Conservation (phyloP, 495 filamentous ascomycete genomes). For the Hypoxylon perforatum region DNA sequence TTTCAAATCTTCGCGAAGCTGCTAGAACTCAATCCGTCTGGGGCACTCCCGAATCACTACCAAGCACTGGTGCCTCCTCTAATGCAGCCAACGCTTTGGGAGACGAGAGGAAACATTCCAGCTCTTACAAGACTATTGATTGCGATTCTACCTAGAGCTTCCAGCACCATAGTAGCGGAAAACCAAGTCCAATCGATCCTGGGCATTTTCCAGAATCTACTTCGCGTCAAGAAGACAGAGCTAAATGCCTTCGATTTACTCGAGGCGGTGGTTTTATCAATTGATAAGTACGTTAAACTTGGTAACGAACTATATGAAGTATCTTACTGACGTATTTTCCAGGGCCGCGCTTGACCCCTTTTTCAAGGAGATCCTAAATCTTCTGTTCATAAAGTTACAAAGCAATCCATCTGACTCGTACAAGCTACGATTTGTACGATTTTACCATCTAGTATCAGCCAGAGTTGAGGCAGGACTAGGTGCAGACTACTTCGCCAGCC, state of each 20-base stretch:
- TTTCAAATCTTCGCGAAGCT: slow-evolving; percentile 95
- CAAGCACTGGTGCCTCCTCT: slow-evolving; percentile 78
- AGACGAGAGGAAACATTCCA: slow-evolving; percentile 90
- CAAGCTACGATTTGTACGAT: slow-evolving; percentile 82
- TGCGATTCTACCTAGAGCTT: slow-evolving; percentile 81
- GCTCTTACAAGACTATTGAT: slow-evolving; percentile 87
- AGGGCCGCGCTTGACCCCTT: slow-evolving; percentile 77
- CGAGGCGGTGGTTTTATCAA: slow-evolving; percentile 77
- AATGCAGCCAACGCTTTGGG: slow-evolving; percentile 83
- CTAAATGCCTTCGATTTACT: slow-evolving; percentile 87
- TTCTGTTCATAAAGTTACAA: slow-evolving; percentile 86
- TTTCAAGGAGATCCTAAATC: slow-evolving; percentile 79
- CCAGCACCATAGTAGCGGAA: slow-evolving; percentile 74
- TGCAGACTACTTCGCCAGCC: slow-evolving; percentile 86
- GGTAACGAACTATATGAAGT: background rate
- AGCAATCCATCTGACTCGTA: slow-evolving; percentile 79
- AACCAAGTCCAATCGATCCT: slow-evolving; percentile 80
- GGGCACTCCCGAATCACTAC: slow-evolving; percentile 78
- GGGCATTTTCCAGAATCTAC: slow-evolving; percentile 90
- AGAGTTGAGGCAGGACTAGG: slow-evolving; percentile 79
- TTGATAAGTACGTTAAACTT: slow-evolving; percentile 69
- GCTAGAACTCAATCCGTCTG: slow-evolving; percentile 82
- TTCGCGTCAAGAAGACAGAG: slow-evolving; percentile 78
- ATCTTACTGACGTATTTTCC: slow-evolving; percentile 40
- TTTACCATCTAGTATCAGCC: slow-evolving; percentile 91